Evolutionary conservation across 176 grass and related monocot species (phyloP), one percentile per base, ranked within the genome.

Genomic region (Oryza punctata): DNA sequence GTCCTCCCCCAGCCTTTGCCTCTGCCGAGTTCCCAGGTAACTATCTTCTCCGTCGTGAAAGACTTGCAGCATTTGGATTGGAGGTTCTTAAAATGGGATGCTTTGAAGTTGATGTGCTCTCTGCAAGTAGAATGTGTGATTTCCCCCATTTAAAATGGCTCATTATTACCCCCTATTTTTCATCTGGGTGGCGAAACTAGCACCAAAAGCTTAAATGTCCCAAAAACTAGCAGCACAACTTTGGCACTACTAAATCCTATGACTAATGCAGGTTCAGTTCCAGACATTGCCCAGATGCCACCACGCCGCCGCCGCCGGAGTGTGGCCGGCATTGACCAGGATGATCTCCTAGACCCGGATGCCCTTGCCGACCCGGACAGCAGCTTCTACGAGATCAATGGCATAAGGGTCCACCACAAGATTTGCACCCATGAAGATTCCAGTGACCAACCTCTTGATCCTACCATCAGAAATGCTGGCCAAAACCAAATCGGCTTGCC

Each of bases 331-430:
- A 80, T 96, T 29, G 93, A 98, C 77, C 93, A 98, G 86, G 89
- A 91, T 19, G 91, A 95, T 3, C 84, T 96, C 78, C 72, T 93
- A 19, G 91, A 98, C 27, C 87, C 91, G 0, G 93, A 80, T 8
- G 74, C 83, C 69, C 87, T 98, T 15, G 91, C 91, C 1, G 91
- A 98, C 49, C 79, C 87, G 9, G 93, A 95, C 87, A 98, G 96
- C 69, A 82, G 84, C 54, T 98, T 98, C 88, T 98, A 64, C 67
- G 89, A 98, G 80, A 75, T 95, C 74, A 90, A 87, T 75, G 91
- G 93, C n/a, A 69, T 95, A 13, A 75, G 85, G 50, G 65, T 98
- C 25, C 91, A 98, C 78, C 89, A 98, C 83, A 98, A 95, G 93
- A 79, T 94, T 28, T 90, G 82, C 78, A 82, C 82, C 84, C 89